A percentile compares a stretch with the other conserved stretches of the same genome.
These are phyloP conservation scores for Fraxinus cuspidata DNA, from an alignment of 257 asterid genomes.

Conservation along the genomic window DNA sequence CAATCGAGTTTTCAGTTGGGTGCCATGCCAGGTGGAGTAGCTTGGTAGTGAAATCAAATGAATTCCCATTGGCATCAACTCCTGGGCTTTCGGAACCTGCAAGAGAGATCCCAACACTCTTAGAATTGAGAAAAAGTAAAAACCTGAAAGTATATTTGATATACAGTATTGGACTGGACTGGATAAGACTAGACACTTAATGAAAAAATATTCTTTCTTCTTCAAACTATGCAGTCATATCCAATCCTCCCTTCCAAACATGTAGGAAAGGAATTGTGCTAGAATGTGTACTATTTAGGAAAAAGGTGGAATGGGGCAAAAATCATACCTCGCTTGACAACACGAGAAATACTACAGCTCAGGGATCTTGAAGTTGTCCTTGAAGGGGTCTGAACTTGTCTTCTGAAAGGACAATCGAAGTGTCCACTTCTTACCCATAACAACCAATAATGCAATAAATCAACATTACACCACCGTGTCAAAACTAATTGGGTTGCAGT, in stretches of 20 bases:
- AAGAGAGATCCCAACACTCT: slow-evolving; percentile 10
- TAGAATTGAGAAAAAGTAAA: slow-evolving; percentile 8
- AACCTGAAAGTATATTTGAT: neutral
- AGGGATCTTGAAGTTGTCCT: slow-evolving; percentile 63
- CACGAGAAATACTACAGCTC: slow-evolving; percentile 70
- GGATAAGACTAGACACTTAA: neutral
- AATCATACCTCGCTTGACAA: slow-evolving; percentile 61
- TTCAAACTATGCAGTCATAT: neutral
- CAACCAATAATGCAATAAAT: slow-evolving; percentile 8
- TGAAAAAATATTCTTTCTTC: neutral
- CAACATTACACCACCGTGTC: slow-evolving; percentile 6
- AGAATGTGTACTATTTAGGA: neutral
- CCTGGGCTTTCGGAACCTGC: slow-evolving; percentile 74
- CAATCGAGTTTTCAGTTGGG: slow-evolving; percentile 76
- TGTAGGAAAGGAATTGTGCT: neutral
- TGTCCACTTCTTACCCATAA: slow-evolving; percentile 9
- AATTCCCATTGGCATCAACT: slow-evolving; percentile 63
- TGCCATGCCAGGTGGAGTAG: slow-evolving; percentile 90
- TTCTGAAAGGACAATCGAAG: slow-evolving; percentile 45
- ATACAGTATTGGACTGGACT: neutral
- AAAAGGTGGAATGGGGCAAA: neutral
- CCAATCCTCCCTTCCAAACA: neutral
- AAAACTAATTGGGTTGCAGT: slow-evolving; percentile 19
- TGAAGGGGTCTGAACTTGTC: slow-evolving; percentile 70
- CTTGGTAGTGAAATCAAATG: slow-evolving; percentile 75